Conservation (phyloP, 345 rosid genomes). For the Draba incana region DNA sequence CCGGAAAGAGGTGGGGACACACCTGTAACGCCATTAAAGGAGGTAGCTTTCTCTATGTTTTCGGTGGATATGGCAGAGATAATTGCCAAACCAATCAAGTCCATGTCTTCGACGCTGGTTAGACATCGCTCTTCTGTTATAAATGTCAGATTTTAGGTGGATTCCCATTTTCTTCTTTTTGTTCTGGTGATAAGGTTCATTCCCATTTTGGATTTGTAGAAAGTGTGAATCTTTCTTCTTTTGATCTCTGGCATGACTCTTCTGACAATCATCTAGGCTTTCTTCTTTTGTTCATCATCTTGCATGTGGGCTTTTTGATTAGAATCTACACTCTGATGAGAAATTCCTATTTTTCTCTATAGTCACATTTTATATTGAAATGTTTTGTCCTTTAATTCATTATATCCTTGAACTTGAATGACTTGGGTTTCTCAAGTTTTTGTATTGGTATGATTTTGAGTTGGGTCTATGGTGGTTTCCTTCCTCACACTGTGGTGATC, state of each 20-base stretch:
- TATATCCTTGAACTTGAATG: not conserved
- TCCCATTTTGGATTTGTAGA: not conserved
- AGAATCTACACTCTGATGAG: not conserved
- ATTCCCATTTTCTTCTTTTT: not conserved
- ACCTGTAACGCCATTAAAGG: constrained; percentile 91
- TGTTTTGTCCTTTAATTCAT: not conserved
- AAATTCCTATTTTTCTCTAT: not conserved
- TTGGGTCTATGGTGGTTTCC: constrained; percentile 23
- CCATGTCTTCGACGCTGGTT: constrained; percentile 90
- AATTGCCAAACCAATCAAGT: constrained; percentile 98
- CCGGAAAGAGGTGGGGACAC: constrained; percentile 98
- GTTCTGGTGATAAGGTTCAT: not conserved
- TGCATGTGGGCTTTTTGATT: constrained; percentile 21
- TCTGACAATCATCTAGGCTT: not conserved
- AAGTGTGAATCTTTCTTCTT: constrained; percentile 1
- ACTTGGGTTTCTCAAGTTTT: not conserved
- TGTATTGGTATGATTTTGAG: constrained; percentile 9
- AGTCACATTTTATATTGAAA: not conserved
- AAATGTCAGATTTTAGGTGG: constrained; percentile 13
- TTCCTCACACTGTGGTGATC: constrained; percentile 22
- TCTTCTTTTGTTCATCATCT: constrained; percentile 27
- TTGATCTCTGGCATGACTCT: constrained; percentile 3
- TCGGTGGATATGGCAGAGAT: constrained; percentile 90
- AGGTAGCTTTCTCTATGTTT: constrained; percentile 85
- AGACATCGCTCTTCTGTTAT: not conserved